Base-by-base conservation (phyloP, 495 filamentous ascomycete genomes). In the Talaromyces thailandensis region DNA sequence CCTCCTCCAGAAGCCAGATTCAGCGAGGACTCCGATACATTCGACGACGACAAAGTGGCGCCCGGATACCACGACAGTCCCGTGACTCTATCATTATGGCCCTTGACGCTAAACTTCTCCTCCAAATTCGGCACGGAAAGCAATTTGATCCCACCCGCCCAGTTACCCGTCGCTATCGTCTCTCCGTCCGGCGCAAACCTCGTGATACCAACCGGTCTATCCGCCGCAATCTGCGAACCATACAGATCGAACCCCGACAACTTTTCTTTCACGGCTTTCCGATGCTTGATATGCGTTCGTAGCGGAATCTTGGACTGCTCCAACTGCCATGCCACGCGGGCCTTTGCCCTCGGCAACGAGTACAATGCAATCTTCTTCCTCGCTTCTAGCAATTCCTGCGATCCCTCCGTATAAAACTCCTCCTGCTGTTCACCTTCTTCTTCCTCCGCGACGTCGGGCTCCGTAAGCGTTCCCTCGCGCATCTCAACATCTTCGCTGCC, bases 1-100 rank as follows among this genome's bases (percentile, higher is more conserved):
- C 91, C 94, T 24, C 91, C 94, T 45, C 92, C 90, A 0, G 93
- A 94, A 0, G 93, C 92, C 23, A 99, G 79, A 66, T 96, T 98
- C 18, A 96, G 85, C 0, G 85, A 74, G 8, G 87, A 84, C 16
- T 83, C 73, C 1, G 92, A 92, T 3, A 96, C 83, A 62, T 81
- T 86, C 56, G 78, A 80, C 16, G 78, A 78, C 0, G 88, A 79
- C 24, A 96, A 69, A 0, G 92, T 96, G n/a, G 92, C 83, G 2
- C 85, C 86, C 0, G 95, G 95, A 68, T 83, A 86, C 94, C 94
- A 99, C 2, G 91, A 82, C 56, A 99, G 81, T 16, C 94, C 94
- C 64, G 94, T 92, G 23, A 98, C 85, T 58, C 91, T 84, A 71
- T 90, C 92, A 5, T 82, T 89, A 68, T 99, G 94, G 6, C 89